A percentile compares a stretch with the other conserved stretches of the same genome.
phyloP scores from a whole-genome alignment of 306 rosid genomes.

The Hylodesmum podocarpum region DNA sequence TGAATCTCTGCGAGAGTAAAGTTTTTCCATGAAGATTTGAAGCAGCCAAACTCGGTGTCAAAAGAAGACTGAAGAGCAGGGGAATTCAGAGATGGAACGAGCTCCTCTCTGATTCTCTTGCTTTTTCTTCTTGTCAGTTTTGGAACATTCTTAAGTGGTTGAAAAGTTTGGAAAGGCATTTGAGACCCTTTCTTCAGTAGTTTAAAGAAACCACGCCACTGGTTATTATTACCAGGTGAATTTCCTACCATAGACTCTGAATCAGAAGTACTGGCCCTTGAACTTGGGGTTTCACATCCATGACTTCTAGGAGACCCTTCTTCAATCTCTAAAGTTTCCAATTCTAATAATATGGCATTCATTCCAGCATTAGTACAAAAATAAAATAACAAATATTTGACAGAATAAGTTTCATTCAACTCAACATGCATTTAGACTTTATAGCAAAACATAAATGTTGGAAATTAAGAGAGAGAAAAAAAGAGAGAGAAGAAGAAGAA shows the following conservation, averaged over 20 bases:
- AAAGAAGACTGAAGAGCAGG: constrained; percentile 46
- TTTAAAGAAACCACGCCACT: constrained; percentile 65
- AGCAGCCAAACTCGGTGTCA: constrained; percentile 53
- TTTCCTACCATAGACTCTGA: constrained; percentile 43
- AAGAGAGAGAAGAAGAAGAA: neutral
- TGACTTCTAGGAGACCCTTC: constrained; percentile 48
- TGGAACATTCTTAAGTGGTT: constrained; percentile 54
- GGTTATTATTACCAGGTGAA: constrained; percentile 9
- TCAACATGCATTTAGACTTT: constrained; percentile 14
- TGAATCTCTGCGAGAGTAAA: constrained; percentile 59
- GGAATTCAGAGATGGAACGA: constrained; percentile 50
- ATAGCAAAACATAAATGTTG: neutral
- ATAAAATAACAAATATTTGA: neutral
- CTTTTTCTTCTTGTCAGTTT: constrained; percentile 74
- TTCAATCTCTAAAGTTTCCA: constrained; percentile 45
- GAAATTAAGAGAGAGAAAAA: too few species aligned
- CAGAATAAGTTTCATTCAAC: neutral
- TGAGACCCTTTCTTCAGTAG: constrained; percentile 70
- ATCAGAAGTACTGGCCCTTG: constrained; percentile 71
- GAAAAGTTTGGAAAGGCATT: constrained; percentile 53
- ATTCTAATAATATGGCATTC: constrained; percentile 43
- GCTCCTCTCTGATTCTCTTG: constrained; percentile 67
- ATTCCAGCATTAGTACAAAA: constrained; percentile 25
- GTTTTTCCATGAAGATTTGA: constrained; percentile 86
- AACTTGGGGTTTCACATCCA: constrained; percentile 48